phyloP scores from a whole-genome alignment of 1,284 basidiomycete species.

The Fistulinella cinereoalba region DNA sequence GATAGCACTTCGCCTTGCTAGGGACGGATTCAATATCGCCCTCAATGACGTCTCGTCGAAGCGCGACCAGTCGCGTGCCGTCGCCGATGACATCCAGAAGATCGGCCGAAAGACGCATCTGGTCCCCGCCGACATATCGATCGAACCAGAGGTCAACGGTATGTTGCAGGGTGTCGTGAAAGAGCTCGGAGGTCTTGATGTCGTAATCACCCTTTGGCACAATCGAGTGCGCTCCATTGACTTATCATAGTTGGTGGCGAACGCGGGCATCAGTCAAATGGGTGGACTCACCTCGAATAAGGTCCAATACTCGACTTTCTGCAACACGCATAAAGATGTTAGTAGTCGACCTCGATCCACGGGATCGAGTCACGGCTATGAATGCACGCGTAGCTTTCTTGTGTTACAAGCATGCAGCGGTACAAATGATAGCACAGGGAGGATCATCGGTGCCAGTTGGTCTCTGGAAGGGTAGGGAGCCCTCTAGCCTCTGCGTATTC shows the following conservation, averaged over 20 bases:
- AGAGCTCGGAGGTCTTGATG: constrained; percentile 11
- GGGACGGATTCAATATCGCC: background rate
- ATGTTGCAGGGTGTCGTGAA: background rate
- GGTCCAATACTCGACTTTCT: background rate
- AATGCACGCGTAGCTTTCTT: constrained; percentile 29
- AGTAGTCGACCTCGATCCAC: constrained; percentile 15
- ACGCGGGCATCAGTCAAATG: background rate
- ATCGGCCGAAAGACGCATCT: background rate
- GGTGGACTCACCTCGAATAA: background rate
- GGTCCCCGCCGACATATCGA: background rate
- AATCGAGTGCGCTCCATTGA: background rate
- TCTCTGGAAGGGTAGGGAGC: too few relatives aligned
- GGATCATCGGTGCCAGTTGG: constrained; percentile 38
- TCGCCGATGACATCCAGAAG: background rate
- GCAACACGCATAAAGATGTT: background rate
- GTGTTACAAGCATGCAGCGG: constrained; percentile 35
- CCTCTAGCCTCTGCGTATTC: too few relatives aligned
- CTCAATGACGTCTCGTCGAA: background rate
- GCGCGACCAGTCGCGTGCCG: background rate
- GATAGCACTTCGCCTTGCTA: background rate
- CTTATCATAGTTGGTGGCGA: constrained; percentile 18
- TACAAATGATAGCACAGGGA: constrained; percentile 36
- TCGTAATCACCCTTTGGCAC: background rate
- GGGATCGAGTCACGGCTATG: constrained; percentile 24
- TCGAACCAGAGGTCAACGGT: background rate